Evolutionary conservation across 1,284 basidiomycete species (phyloP).

Genomic region (Trichosporon faecale): DNA sequence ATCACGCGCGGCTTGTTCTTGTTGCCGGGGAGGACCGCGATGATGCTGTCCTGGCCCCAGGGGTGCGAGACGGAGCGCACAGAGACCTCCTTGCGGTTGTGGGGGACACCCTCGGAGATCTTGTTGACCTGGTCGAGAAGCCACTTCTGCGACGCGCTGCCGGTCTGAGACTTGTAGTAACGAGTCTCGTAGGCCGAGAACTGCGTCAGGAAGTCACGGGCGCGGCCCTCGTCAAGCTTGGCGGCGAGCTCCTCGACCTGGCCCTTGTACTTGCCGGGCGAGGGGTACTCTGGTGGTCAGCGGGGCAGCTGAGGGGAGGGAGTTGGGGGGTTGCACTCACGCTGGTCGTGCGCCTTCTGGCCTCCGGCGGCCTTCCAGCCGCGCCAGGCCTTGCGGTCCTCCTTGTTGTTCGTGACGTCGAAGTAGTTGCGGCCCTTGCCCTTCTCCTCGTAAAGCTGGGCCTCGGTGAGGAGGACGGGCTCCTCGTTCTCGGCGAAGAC

Average conservation of each 20-base stretch:
- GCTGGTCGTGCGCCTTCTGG: background rate
- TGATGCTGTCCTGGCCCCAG: background rate
- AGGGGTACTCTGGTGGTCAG: background rate
- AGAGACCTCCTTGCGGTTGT: background rate
- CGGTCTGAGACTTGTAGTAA: background rate
- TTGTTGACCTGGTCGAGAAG: background rate
- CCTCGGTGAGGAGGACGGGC: background rate
- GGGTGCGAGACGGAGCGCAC: background rate
- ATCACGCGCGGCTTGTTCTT: slow-evolving; percentile 4
- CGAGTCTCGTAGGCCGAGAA: background rate
- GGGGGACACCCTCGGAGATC: background rate
- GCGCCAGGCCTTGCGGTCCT: background rate
- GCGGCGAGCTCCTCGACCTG: background rate
- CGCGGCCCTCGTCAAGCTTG: background rate
- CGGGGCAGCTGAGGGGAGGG: background rate
- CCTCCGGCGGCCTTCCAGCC: background rate
- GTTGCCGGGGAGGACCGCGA: background rate
- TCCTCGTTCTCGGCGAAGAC: background rate
- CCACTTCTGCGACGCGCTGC: background rate
- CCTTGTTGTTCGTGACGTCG: background rate
- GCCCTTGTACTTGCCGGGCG: background rate
- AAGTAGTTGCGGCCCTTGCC: slow-evolving; percentile 4
- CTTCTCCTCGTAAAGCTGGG: background rate
- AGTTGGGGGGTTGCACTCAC: background rate
- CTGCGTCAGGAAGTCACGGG: background rate